Base-by-base conservation (phyloP, 441 rosid species). In the Raphanus hybrid region DNA sequence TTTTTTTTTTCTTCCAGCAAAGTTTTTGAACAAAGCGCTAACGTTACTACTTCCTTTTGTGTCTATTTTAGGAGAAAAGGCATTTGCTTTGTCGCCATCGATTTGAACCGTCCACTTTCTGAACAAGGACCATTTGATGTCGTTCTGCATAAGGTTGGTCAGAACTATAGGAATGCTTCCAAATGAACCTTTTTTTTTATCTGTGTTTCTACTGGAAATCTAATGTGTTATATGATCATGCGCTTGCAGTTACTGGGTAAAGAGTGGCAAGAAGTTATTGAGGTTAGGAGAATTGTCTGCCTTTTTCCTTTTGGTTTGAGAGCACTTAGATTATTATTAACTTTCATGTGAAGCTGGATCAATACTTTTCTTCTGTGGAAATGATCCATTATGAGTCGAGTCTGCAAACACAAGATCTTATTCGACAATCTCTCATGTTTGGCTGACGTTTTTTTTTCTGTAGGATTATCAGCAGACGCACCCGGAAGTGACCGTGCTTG, bases 221-320 rank as follows among this genome's bases (percentile, higher is more conserved):
- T 88, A 67, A 87, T 75, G 74, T 48, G 8, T 67, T 67, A 29
- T 74, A 82, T 80, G 41, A 80, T 60, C 84, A 14, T 26, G 55
- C 8, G 9, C 71, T 86, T 84, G 74, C 86, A 95, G 99, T 57
- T 95, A 83, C 80, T 79, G 2, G 96, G 95, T 66, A 86, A 91
- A 69, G 98, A 91, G 77, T 95, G 99, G 99, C 80, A 85, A 61
- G 72, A 88, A 52, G 75, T 80, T 73, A 77, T 95, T 75, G 96
- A 95, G 97, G 99, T 94, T 84, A 74, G 97, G 43, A 48, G 71
- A 80, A 52, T 73, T 65, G 50, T 71, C 67, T 80, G 37, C 8
- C 29, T n/a, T n/a, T n/a, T n/a, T n/a, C 8, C 52, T 62, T 27
- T 37, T 68, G 34, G 37, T 48, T 45, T 59, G 12, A 59, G 39